Conservation (phyloP, 495 filamentous ascomycete genomes). For the Penicillium robsamsonii region DNA sequence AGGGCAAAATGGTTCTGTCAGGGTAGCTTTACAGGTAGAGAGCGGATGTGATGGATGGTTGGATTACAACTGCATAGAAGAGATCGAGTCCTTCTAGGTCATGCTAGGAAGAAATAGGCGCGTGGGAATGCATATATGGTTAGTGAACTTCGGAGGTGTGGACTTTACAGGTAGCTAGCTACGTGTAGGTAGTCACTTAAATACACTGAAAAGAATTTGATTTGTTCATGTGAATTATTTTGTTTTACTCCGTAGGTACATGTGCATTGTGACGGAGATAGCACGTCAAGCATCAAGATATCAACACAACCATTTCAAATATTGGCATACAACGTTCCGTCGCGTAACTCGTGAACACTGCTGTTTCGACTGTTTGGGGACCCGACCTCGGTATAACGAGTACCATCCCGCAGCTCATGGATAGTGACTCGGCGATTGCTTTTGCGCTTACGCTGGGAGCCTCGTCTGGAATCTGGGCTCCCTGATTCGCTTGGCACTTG, state of each 20-base stretch:
- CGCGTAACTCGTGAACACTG: slow-evolving; percentile 44
- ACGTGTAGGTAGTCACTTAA: too few relatives aligned
- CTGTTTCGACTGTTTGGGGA: slow-evolving; percentile 28
- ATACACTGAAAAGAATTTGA: neutral
- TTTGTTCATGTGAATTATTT: neutral
- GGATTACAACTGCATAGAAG: too few relatives aligned
- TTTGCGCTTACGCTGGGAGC: slow-evolving; percentile 34
- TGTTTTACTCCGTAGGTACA: neutral
- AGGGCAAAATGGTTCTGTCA: slow-evolving; percentile 1
- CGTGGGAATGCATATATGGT: too few relatives aligned
- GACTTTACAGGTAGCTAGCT: too few relatives aligned
- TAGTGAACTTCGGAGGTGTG: too few relatives aligned
- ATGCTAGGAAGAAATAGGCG: too few relatives aligned
- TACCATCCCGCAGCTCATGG: slow-evolving; percentile 46
- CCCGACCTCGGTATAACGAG: slow-evolving; percentile 43
- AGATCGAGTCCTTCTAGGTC: neutral
- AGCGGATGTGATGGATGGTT: neutral
- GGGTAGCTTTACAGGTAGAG: neutral
- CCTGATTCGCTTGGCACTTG: slow-evolving; percentile 36
- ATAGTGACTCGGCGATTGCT: slow-evolving; percentile 40
- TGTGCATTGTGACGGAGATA: neutral
- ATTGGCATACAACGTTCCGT: slow-evolving; percentile 49
- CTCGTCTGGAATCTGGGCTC: slow-evolving; percentile 34
- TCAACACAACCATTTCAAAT: slow-evolving; percentile 20
- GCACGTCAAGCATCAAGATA: neutral